phyloP scores from a whole-genome alignment of 257 asterid species.

The Solanum tacnaense region DNA sequence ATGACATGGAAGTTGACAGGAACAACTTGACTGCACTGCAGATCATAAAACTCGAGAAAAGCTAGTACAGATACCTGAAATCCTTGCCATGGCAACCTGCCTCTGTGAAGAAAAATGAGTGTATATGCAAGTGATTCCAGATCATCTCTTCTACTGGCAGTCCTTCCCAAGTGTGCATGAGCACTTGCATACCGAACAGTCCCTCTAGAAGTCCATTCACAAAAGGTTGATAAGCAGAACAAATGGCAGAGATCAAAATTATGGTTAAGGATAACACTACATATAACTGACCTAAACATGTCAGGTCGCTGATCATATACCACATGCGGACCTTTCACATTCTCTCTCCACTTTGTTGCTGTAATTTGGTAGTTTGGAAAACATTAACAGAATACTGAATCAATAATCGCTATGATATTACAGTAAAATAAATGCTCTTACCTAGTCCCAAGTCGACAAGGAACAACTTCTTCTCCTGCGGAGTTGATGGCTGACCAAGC shows the following conservation, averaged over 20 bases:
- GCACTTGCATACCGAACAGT: conserved; percentile 48
- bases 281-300: conserved; percentile 21
- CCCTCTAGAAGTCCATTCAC: conserved; percentile 17
- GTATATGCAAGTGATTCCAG: conserved; percentile 43
- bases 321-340: conserved; percentile 25
- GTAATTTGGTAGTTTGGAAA: background rate
- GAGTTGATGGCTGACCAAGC: conserved; percentile 35
- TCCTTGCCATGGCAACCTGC: conserved; percentile 49
- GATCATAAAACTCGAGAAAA: background rate
- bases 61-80: conserved; percentile 21
- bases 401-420: background rate
- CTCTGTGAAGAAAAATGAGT: conserved; percentile 36
- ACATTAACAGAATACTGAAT: background rate
- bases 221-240: background rate
- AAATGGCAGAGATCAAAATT: background rate
- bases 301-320: conserved; percentile 45
- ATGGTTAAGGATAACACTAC: background rate
- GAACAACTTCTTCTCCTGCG: conserved; percentile 36
- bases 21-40: background rate
- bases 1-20: background rate
- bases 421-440: background rate
- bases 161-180: conserved; percentile 45
- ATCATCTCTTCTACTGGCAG: conserved; percentile 46
- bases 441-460: conserved; percentile 48
- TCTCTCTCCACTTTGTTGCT: conserved; percentile 41